Base-by-base conservation (phyloP, 305 asterid genomes). In the Rubia tinctorum region DNA sequence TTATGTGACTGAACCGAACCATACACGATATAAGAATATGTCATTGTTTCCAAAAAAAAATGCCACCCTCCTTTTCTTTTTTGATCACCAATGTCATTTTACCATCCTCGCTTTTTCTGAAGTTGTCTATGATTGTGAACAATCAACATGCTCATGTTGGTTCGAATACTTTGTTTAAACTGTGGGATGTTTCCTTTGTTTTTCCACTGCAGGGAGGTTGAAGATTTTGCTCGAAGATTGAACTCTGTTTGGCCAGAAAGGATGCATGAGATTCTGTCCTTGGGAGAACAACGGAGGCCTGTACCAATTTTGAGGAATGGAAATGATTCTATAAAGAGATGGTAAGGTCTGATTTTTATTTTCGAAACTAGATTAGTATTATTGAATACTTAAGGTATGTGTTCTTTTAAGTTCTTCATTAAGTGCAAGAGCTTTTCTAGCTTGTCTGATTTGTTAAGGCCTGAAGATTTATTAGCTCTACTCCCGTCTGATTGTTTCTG, bases 211-310 rank as follows among this genome's bases (percentile, higher is more conserved):
- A 85, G 87, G 84, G 88, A 85, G 78, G 88, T 85, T 61, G 88
- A 82, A 75, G 88, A 85, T 76, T 85, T 85, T 80, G 87, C 88
- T 55, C 81, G 88, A 56, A 80, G 88, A 71, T 78, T 85, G 72
- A 83, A 85, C 73, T 80, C 87, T 66, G 87, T 71, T 39, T 85
- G 88, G 88, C 87, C 88, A 22, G 87, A 82, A 34, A 78, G 86
- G 83, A 80, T 84, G 83, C 85, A 82, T 53, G 83, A 84, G 73
- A 71, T 78, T 59, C 62, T 82, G 47, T 80, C 85, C 8, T 75
- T 82, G 67, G 85, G 82, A 30, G 85, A 72, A 71, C 85, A 85
- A 72, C 61, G 75, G 70, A 79, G 78, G 67, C 79, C 75, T 75
- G 76, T 71, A 56, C 82, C 85, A 39, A 68, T 77, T 34, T 71